phyloP scores from a whole-genome alignment of 192 early-diverging fungal genomes.

The Funneliformis mosseae region DNA sequence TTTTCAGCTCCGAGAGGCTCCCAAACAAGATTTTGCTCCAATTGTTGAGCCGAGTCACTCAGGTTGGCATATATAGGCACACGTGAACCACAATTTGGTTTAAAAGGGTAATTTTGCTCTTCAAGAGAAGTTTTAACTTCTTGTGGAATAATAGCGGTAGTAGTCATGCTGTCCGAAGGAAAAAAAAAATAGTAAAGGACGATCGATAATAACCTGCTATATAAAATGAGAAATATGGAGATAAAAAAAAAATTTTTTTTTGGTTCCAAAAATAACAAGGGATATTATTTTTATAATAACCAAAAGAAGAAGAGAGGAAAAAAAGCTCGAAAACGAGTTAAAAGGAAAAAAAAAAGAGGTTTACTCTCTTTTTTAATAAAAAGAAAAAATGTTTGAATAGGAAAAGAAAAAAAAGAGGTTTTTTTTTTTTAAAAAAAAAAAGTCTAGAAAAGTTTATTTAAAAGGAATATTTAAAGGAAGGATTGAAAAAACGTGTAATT shows the following conservation, averaged over 20 bases:
- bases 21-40: conserved; percentile 2
- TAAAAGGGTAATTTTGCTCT: neutral
- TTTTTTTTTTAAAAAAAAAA: no score
- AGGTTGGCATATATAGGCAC: neutral
- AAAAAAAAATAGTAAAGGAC: neutral
- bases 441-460: no score
- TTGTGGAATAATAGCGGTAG: neutral
- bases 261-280: neutral
- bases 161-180: neutral
- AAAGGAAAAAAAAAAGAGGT: no score
- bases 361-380: no score
- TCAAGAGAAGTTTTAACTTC: neutral
- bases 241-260: neutral
- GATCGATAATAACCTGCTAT: neutral
- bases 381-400: no score
- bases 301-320: no score
- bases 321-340: no score
- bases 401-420: no score
- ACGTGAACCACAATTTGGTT: neutral
- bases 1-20: conserved; percentile 3
- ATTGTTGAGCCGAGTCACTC: neutral
- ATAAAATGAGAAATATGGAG: neutral
- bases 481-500: no score
- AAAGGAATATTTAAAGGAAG: no score
- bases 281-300: no score